These are phyloP conservation scores for Obba rivulosa DNA, from an alignment of 768 basidiomycete species.

Conservation along the genomic window DNA sequence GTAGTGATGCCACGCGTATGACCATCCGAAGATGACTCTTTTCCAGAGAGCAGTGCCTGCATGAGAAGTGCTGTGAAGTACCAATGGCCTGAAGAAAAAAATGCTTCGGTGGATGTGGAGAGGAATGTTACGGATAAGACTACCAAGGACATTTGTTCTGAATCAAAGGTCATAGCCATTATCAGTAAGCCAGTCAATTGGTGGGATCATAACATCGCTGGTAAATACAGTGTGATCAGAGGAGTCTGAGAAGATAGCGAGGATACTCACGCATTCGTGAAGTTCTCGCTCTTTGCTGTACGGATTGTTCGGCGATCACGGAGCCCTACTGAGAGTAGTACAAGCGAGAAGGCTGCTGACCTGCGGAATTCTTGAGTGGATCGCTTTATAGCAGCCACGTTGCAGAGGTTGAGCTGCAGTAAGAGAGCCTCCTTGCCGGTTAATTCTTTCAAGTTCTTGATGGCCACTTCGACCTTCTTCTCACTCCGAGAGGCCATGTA, in stretches of 20 bases:
- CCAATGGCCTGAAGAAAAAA: constrained; percentile 21
- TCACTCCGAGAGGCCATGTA: constrained; percentile 21
- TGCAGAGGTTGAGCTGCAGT: constrained; percentile 19
- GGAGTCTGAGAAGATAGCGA: not conserved
- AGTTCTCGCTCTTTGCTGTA: constrained; percentile 26
- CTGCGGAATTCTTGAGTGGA: constrained; percentile 17
- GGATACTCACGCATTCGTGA: constrained; percentile 15
- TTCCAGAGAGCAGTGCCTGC: constrained; percentile 26
- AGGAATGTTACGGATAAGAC: constrained; percentile 7
- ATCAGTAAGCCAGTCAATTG: constrained; percentile 25
- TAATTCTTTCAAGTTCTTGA: constrained; percentile 14
- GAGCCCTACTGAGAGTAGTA: not conserved
- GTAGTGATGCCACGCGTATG: constrained; percentile 32
- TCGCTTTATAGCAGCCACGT: constrained; percentile 11
- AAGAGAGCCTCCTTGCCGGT: constrained; percentile 22
- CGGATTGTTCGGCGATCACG: not conserved
- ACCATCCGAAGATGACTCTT: constrained; percentile 25
- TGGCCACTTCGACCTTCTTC: constrained; percentile 17
- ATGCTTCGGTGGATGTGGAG: not conserved
- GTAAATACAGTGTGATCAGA: not conserved
- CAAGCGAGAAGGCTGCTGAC: constrained; percentile 3
- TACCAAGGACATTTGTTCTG: constrained; percentile 30
- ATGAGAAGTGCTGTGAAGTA: constrained; percentile 33
- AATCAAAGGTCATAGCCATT: constrained; percentile 38
- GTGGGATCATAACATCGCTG: constrained; percentile 31